Base-by-base conservation (phyloP, 75 land plant genomes). In the Ceratopteris richardii region DNA sequence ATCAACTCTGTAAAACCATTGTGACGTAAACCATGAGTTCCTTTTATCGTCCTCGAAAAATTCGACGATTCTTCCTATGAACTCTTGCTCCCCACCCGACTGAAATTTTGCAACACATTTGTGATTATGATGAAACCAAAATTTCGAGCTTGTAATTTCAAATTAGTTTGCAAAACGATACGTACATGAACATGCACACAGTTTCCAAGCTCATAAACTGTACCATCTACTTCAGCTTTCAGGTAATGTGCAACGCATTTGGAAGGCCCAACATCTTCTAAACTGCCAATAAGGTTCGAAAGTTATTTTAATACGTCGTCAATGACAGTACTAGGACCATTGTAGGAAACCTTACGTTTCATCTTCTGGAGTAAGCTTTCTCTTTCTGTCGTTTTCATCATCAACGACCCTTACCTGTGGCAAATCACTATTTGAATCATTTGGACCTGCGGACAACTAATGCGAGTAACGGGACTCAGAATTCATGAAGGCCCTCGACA, bases 1-100 rank as follows among this genome's bases (percentile, higher is more conserved):
- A 10, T 66, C 56, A 4, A 80, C 76, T 69, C 90, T 56, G 46
- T 70, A 93, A 54, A 71, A 93, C 98, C 98, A 93, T 54, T 79
- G 95, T 2, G 80, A 79, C 29, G 77, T 71, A 48, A 89, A 85
- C 71, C 87, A 82, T 3, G 25, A 27, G 9, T 54, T 11, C 1
- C 63, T 65, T 41, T 85, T 83, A 46, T 33, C 46, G 12, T 60
- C 54, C 44, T 80, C 75, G 65, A 80, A 93, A 61, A 93, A 63
- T 61, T 93, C 98, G 20, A 88, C 40, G 28, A 93, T 82, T 25
- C 73, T 81, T 16, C 84, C 79, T 9, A 92, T 79, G 57, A 66
- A 88, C 44, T 79, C 55, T 0, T 40, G 60, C 31, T 51, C 70
- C 0, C 65, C 77, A 0, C 76, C 84, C 24, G 52, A 73, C 56